Evolutionary conservation across 257 asterid genomes (phyloP).

Genomic region (Anisodus acutangulus): DNA sequence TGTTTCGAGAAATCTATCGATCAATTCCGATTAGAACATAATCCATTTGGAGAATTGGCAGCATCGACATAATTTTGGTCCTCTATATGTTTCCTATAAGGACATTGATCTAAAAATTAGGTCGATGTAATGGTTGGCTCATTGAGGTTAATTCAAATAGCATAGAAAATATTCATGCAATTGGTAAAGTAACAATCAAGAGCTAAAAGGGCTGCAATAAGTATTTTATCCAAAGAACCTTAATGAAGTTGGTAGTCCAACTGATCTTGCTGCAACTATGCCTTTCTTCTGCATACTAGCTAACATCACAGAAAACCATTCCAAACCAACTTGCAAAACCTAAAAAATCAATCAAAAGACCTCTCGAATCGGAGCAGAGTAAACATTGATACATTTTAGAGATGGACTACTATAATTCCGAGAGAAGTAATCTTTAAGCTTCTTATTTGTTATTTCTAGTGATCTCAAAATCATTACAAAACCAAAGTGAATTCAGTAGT

Average conservation of each 20-base stretch:
- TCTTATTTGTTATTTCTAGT: neutral
- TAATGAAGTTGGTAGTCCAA: neutral
- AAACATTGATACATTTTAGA: neutral
- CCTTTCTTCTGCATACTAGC: neutral
- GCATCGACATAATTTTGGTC: neutral
- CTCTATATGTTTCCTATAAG: neutral
- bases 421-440: neutral
- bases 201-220: neutral
- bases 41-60: neutral
- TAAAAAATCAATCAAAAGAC: neutral
- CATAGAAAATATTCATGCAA: neutral
- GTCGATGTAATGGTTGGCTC: neutral
- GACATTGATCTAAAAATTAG: neutral
- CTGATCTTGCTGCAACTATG: neutral
- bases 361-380: neutral
- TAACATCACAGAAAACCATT: neutral
- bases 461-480: neutral
- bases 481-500: neutral
- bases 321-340: neutral
- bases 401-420: neutral
- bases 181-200: neutral
- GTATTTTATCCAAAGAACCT: neutral
- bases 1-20: too few relatives aligned
- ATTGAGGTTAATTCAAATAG: neutral
- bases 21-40: neutral